phyloP scores from a whole-genome alignment of 176 grass and related monocot species.

The Phragmites australis region DNA sequence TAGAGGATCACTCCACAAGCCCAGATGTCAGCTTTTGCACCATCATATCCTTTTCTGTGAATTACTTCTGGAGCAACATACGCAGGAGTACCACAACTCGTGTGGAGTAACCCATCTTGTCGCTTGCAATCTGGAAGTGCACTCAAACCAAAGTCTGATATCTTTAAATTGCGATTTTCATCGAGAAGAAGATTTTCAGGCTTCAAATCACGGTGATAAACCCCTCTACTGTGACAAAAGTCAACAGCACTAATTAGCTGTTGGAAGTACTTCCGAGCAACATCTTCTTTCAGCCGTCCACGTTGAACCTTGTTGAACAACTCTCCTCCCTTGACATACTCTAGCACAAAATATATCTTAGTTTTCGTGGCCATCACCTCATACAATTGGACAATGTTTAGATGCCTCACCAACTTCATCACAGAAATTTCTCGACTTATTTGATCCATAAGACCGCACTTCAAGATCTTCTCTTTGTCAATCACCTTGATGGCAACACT shows the following conservation, averaged over 20 bases:
- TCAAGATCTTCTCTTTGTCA: conserved; percentile 87
- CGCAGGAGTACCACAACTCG: conserved; percentile 86
- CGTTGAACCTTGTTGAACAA: conserved; percentile 79
- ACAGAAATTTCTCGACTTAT: conserved; percentile 81
- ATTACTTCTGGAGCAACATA: conserved; percentile 94
- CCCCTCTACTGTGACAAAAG: conserved; percentile 81
- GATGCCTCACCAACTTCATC: conserved; percentile 87
- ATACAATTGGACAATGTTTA: conserved; percentile 77
- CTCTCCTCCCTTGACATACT: conserved; percentile 77
- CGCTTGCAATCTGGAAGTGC: conserved; percentile 67
- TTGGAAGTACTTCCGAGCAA: conserved; percentile 84
- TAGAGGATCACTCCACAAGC: conserved; percentile 88
- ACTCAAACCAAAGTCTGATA: conserved; percentile 93
- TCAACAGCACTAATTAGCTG: conserved; percentile 80
- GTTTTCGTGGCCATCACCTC: conserved; percentile 97
- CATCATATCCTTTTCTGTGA: conserved; percentile 78
- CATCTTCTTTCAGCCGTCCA: conserved; percentile 79
- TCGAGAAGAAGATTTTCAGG: conserved; percentile 89
- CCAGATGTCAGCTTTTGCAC: conserved; percentile 94
- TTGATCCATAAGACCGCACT: conserved; percentile 75
- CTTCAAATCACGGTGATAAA: conserved; percentile 88
- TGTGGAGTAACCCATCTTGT: conserved; percentile 83
- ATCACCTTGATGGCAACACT: conserved; percentile 94
- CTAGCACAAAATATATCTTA: conserved; percentile 92
- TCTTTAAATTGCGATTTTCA: conserved; percentile 69